These are phyloP conservation scores for Termitomyces sp. DNA, from an alignment of 768 basidiomycete species.

Conservation along the genomic window DNA sequence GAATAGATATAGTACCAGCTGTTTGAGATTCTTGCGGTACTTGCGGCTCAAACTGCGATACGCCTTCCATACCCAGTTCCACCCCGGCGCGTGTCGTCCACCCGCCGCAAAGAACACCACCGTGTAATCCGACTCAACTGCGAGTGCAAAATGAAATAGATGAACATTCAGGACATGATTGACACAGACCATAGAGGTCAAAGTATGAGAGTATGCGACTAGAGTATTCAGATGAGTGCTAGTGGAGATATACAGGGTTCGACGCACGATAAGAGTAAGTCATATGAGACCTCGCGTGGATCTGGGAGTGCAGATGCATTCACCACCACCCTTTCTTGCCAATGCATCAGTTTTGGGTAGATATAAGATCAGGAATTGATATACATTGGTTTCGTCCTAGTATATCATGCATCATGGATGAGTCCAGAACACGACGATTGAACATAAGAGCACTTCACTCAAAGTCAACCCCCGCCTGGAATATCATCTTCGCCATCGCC, in stretches of 20 bases:
- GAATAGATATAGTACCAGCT: conserved; percentile 41
- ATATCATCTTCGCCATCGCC: conserved; percentile 68
- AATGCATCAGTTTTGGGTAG: conserved; percentile 9
- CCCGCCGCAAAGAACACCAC: conserved; percentile 86
- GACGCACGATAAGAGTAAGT: conserved; percentile 65
- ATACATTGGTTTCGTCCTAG: conserved; percentile 83
- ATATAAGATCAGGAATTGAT: conserved; percentile 20
- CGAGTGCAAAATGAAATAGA: not conserved
- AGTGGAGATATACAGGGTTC: conserved; percentile 5
- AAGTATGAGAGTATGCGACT: conserved; percentile 78
- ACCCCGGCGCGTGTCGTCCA: conserved; percentile 63
- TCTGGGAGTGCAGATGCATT: conserved; percentile 82
- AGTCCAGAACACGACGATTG: not conserved
- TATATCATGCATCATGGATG: conserved; percentile 1
- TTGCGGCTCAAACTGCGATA: conserved; percentile 76
- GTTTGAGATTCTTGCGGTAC: conserved; percentile 85
- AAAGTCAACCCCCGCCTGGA: conserved; percentile 86
- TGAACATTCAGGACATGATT: not conserved
- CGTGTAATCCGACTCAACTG: conserved; percentile 86
- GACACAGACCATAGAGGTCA: conserved; percentile 63
- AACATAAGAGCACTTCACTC: conserved; percentile 48
- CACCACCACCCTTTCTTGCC: conserved; percentile 62
- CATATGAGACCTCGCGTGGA: conserved; percentile 70
- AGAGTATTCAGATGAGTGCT: conserved; percentile 1
- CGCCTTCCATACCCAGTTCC: conserved; percentile 92